These are phyloP conservation scores for Radiomyces spectabilis DNA, from an alignment of 192 early-diverging fungal species.

Conservation along the genomic window DNA sequence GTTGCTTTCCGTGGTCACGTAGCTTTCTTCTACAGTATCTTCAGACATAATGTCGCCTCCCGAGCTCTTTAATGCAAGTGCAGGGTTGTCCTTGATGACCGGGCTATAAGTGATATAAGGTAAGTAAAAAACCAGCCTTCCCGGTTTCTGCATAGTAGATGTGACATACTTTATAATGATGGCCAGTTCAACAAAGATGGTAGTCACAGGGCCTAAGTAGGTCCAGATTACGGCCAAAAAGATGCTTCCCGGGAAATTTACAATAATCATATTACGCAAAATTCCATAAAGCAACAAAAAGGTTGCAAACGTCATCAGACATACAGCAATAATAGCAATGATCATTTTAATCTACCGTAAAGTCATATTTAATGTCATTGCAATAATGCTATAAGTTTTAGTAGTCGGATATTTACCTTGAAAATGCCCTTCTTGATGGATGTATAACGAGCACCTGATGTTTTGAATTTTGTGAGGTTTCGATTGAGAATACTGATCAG, in stretches of 20 bases:
- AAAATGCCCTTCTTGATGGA: constrained; percentile 15
- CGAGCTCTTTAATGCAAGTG: too few species aligned
- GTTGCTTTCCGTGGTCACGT: too few species aligned
- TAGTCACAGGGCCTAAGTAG: constrained; percentile 14
- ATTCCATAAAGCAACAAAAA: constrained; percentile 25
- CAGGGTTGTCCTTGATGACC: too few species aligned
- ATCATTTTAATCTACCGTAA: constrained; percentile 21
- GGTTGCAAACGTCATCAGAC: constrained; percentile 15
- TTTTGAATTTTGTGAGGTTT: constrained; percentile 6
- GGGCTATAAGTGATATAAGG: too few species aligned
- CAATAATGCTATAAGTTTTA: too few species aligned
- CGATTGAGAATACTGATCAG: constrained; percentile 5
- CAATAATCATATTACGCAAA: constrained; percentile 16
- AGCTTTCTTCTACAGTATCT: too few species aligned
- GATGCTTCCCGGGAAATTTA: constrained; percentile 7
- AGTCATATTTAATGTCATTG: too few species aligned
- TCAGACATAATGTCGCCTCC: too few species aligned
- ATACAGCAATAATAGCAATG: constrained; percentile 13
- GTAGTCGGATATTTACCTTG: constrained; percentile 21
- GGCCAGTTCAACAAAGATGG: constrained; percentile 12
- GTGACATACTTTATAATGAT: constrained; percentile 16
- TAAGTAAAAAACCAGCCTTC: too few species aligned
- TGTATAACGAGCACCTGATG: constrained; percentile 8
- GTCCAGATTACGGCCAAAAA: constrained; percentile 20
- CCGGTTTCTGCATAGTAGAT: too few species aligned